Evolutionary conservation across 768 basidiomycete species (phyloP).

Genomic region (Pholiota conissans): DNA sequence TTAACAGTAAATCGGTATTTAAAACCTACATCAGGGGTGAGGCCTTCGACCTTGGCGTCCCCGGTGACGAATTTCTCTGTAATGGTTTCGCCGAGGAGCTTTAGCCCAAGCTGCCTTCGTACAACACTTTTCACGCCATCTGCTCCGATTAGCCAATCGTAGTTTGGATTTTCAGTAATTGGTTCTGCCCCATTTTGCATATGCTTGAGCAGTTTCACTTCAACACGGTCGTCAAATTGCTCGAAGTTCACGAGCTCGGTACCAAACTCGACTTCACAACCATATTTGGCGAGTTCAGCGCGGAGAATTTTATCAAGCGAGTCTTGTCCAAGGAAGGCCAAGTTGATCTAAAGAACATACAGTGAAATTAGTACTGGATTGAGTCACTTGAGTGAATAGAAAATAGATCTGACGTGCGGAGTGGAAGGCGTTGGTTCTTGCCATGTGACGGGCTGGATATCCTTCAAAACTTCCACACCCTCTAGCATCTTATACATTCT

Average conservation of each 20-base stretch:
- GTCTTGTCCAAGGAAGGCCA: constrained; percentile 28
- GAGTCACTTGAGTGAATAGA: background rate
- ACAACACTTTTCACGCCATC: constrained; percentile 44
- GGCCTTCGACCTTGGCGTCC: constrained; percentile 39
- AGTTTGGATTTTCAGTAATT: constrained; percentile 25
- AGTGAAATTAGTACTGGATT: background rate
- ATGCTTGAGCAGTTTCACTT: constrained; percentile 31
- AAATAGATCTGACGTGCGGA: constrained; percentile 26
- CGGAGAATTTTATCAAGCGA: constrained; percentile 35
- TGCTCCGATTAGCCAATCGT: constrained; percentile 40
- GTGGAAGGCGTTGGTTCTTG: constrained; percentile 28
- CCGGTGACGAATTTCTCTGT: constrained; percentile 35
- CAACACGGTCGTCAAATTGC: constrained; percentile 34
- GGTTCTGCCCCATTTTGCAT: constrained; percentile 9
- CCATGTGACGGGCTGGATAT: constrained; percentile 26
- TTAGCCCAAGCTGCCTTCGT: constrained; percentile 36
- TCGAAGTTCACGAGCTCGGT: constrained; percentile 42
- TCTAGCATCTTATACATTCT: constrained; percentile 34
- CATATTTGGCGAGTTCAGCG: constrained; percentile 27
- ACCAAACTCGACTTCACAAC: constrained; percentile 37
- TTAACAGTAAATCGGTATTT: background rate
- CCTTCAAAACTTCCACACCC: constrained; percentile 23
- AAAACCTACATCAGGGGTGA: constrained; percentile 32
- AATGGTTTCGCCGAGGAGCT: constrained; percentile 40
- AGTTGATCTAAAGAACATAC: background rate